These are phyloP conservation scores for Linderniella brevidens DNA, from an alignment of 257 asterid genomes.

Conservation along the genomic window DNA sequence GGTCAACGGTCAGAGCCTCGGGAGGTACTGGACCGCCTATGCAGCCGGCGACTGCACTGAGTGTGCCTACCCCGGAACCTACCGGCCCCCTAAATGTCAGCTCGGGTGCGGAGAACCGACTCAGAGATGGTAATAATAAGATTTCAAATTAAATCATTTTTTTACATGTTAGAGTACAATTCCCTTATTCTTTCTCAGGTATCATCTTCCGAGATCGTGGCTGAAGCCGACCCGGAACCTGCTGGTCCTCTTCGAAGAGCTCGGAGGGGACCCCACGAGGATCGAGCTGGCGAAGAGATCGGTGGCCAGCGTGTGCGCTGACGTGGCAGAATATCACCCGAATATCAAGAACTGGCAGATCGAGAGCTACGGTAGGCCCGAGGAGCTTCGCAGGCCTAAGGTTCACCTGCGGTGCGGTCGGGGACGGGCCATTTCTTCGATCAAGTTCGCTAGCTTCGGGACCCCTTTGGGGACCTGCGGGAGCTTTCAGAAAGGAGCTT, in stretches of 20 bases:
- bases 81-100: slow-evolving; percentile 62
- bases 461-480: slow-evolving; percentile 87
- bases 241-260: slow-evolving; percentile 78
- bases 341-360: slow-evolving; percentile 51
- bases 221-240: slow-evolving; percentile 59
- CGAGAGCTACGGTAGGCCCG: slow-evolving; percentile 43
- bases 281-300: slow-evolving; percentile 66
- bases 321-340: slow-evolving; percentile 71
- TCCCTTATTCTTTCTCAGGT: slow-evolving; percentile 43
- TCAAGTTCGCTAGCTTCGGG: slow-evolving; percentile 93
- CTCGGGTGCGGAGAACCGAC: slow-evolving; percentile 85
- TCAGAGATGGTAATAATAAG: slow-evolving; percentile 52
- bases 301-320: slow-evolving; percentile 63
- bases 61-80: slow-evolving; percentile 53
- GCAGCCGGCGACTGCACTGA: slow-evolving; percentile 60
- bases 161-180: slow-evolving; percentile 11
- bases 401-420: slow-evolving; percentile 55
- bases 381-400: slow-evolving; percentile 51
- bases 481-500: slow-evolving; percentile 67
- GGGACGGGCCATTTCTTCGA: slow-evolving; percentile 59
- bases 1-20: slow-evolving; percentile 85
- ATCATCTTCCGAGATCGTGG: slow-evolving; percentile 92
- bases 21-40: slow-evolving; percentile 73
- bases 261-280: slow-evolving; percentile 82
- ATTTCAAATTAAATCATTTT: background rate